phyloP scores from a whole-genome alignment of 2,329 filamentous ascomycete species.

The Xylaria sp. region DNA sequence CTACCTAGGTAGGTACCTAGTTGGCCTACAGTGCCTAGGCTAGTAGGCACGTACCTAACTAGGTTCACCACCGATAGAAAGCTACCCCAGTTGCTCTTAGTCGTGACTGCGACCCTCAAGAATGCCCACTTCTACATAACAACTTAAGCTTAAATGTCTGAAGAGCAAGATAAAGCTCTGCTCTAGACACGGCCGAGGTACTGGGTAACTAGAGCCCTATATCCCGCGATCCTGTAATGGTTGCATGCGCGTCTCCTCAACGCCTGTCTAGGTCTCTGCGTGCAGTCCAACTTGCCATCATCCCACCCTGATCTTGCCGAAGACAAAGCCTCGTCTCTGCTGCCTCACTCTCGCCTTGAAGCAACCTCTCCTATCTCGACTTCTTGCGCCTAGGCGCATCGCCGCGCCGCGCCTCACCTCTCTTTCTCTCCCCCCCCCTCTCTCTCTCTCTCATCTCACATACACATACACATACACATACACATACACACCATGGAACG shows the following conservation, averaged over 20 bases:
- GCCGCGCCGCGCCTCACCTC: neutral
- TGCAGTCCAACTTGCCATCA: neutral
- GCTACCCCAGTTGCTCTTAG: neutral
- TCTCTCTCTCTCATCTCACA: too few relatives aligned
- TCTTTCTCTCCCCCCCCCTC: too few relatives aligned
- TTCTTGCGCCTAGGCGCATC: neutral
- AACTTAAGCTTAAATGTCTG: neutral
- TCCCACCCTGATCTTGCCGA: neutral
- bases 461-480: too few relatives aligned
- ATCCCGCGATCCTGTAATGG: slow-evolving; percentile 23
- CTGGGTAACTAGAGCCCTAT: neutral
- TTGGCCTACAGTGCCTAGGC: too few relatives aligned
- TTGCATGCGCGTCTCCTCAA: slow-evolving; percentile 8
- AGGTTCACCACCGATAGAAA: neutral
- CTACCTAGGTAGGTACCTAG: neutral
- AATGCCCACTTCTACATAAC: too few relatives aligned
- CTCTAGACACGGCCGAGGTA: neutral
- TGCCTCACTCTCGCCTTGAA: neutral
- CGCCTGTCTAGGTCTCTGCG: slow-evolving; percentile 4
- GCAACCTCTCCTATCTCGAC: neutral
- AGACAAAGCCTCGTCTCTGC: neutral
- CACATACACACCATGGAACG: slow-evolving; percentile 35
- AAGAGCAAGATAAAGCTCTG: neutral
- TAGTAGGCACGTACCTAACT: neutral
- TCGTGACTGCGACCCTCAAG: neutral